These are phyloP conservation scores for Helianthus annuus DNA, from an alignment of 129 eudicot genomes.

Conservation along the genomic window DNA sequence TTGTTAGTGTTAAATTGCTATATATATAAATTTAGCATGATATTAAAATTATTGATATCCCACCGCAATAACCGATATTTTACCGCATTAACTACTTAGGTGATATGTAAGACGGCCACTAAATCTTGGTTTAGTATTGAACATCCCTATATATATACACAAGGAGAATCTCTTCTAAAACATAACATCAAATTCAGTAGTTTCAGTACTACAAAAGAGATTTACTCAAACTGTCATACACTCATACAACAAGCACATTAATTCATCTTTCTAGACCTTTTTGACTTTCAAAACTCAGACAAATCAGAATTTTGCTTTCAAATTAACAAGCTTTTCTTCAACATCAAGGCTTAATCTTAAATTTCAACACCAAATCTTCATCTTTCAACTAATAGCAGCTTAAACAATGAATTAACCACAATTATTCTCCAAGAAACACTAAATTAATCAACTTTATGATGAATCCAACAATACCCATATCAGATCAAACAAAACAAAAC, in stretches of 20 bases:
- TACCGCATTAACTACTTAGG: not conserved
- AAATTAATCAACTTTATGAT: conserved; percentile 6
- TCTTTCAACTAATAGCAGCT: conserved; percentile 1
- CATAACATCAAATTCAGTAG: conserved; percentile 10
- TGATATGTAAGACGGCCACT: not conserved
- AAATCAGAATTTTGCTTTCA: not conserved
- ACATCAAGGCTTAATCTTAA: not conserved
- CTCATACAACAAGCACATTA: not conserved
- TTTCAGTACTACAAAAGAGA: not conserved
- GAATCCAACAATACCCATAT: conserved; percentile 16
- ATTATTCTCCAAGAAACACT: not conserved
- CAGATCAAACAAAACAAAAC: conserved; percentile 15
- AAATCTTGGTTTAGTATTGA: not conserved
- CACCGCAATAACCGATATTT: no score
- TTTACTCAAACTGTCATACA: not conserved
- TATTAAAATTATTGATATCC: no score
- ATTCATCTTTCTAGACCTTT: not conserved
- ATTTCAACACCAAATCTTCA: not conserved
- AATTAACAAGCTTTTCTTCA: not conserved
- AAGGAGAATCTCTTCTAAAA: not conserved
- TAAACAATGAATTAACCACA: not conserved
- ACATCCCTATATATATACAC: not conserved
- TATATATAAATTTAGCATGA: no score
- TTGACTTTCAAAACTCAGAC: conserved; percentile 15
- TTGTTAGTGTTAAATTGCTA: no score